These are phyloP conservation scores for Hypoxylon rickii DNA, from an alignment of 495 filamentous ascomycete species.

Conservation along the genomic window DNA sequence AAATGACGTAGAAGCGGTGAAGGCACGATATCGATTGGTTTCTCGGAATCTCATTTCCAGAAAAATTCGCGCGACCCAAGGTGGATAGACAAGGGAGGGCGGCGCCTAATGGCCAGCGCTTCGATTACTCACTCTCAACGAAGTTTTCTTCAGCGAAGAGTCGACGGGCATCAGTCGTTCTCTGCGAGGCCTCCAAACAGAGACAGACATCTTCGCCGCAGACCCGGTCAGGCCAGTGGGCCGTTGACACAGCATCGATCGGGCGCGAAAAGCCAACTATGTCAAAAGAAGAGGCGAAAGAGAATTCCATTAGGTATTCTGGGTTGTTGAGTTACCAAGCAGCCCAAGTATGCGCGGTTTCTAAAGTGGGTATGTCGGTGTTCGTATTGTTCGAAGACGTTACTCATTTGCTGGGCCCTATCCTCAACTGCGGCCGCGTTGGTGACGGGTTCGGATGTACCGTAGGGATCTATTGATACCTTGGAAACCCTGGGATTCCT, in stretches of 20 bases:
- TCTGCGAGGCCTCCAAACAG: constrained; percentile 16
- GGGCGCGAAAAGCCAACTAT: constrained; percentile 5
- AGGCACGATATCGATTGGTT: constrained; percentile 5
- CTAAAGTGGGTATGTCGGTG: too few relatives aligned
- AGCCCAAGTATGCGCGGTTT: too few relatives aligned
- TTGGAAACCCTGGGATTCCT: too few relatives aligned
- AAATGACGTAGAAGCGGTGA: constrained; percentile 9
- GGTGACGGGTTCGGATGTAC: constrained; percentile 24
- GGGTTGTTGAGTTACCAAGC: constrained; percentile 11
- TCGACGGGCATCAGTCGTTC: constrained; percentile 2
- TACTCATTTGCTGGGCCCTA: constrained; percentile 8
- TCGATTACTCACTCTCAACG: not conserved
- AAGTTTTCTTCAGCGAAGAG: not conserved
- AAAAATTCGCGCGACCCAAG: not conserved
- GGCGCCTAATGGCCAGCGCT: constrained; percentile 10
- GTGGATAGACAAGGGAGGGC: not conserved
- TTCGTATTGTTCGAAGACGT: constrained; percentile 11
- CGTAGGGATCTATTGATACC: too few relatives aligned
- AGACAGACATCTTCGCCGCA: constrained; percentile 11
- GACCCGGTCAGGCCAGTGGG: constrained; percentile 28
- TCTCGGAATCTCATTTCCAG: not conserved
- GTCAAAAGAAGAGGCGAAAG: constrained; percentile 26
- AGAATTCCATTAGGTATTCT: not conserved
- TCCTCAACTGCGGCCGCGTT: not conserved
- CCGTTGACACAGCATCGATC: constrained; percentile 21